Conservation (phyloP, 139 green algal genomes). For the Tetraselmis striata region DNA sequence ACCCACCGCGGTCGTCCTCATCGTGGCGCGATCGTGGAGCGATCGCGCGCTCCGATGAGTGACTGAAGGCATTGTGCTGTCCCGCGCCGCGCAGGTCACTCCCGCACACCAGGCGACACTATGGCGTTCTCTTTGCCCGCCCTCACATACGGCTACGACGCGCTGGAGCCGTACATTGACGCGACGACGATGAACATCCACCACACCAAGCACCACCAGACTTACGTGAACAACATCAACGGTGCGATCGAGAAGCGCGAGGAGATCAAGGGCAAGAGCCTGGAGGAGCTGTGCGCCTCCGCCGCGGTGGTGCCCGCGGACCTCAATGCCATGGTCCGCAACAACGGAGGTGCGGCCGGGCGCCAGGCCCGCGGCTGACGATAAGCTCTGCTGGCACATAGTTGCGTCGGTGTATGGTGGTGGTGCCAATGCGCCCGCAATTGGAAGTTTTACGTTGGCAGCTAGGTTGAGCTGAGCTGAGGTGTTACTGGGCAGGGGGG, state of each 20-base stretch:
- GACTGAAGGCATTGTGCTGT: no score
- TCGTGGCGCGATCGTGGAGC: no score
- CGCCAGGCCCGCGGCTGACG: no score
- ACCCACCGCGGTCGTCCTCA: no score
- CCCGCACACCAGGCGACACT: no score
- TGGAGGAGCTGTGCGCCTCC: conserved; percentile 41
- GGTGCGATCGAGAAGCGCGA: conserved; percentile 54
- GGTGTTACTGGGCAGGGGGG: conserved; percentile 17
- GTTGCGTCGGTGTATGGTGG: no score
- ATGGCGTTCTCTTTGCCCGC: conserved; percentile 54
- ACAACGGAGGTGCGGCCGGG: conserved; percentile 38
- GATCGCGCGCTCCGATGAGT: no score
- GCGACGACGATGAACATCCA: conserved; percentile 70
- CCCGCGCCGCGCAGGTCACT: no score
- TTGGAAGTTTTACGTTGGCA: background rate
- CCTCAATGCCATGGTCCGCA: conserved; percentile 52
- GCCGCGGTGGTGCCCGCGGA: conserved; percentile 37
- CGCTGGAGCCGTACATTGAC: conserved; percentile 76
- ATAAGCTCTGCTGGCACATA: no score
- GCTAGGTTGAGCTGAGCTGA: no score
- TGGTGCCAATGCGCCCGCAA: no score
- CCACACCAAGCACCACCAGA: conserved; percentile 54
- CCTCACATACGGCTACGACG: conserved; percentile 53
- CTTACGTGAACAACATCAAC: conserved; percentile 79
- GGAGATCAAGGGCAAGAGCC: conserved; percentile 46